Evolutionary conservation across 1,139 yeast species (phyloP).

Genomic region (Pichia sp.): DNA sequence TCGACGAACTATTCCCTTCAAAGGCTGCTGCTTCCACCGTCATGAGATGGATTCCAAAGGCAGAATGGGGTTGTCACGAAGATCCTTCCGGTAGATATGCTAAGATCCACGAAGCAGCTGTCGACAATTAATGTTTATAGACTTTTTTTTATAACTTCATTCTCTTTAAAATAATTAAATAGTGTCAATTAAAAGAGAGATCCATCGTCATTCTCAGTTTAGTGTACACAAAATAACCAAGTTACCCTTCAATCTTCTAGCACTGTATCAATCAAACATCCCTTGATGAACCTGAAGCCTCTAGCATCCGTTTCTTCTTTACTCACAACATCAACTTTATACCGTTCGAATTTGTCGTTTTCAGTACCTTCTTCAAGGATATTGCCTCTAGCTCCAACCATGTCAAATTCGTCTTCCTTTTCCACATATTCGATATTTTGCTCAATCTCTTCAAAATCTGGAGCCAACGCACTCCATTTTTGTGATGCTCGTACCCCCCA

Average conservation of each 20-base stretch:
- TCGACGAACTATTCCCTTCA: slow-evolving; percentile 86
- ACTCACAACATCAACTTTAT: slow-evolving; percentile 58
- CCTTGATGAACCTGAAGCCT: slow-evolving; percentile 45
- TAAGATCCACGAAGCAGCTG: slow-evolving; percentile 72
- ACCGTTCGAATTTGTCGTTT: slow-evolving; percentile 26
- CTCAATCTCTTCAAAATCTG: slow-evolving; percentile 92
- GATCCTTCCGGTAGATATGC: slow-evolving; percentile 99
- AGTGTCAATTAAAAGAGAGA: background rate
- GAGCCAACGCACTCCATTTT: slow-evolving; percentile 96
- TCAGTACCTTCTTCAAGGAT: slow-evolving; percentile 54
- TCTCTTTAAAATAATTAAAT: background rate
- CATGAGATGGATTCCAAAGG: slow-evolving; percentile 99
- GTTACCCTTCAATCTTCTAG: slow-evolving; percentile 1
- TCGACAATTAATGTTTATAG: slow-evolving; percentile 26
- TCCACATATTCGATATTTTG: slow-evolving; percentile 88
- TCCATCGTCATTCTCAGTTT: background rate
- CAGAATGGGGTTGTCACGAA: slow-evolving; percentile 99
- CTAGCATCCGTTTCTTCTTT: slow-evolving; percentile 62
- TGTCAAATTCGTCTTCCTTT: slow-evolving; percentile 88
- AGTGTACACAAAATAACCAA: background rate
- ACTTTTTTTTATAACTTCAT: background rate
- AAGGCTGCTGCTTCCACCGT: slow-evolving; percentile 93
- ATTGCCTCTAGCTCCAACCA: slow-evolving; percentile 67
- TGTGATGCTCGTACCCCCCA: slow-evolving; percentile 87
- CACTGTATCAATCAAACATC: slow-evolving; percentile 37